Evolutionary conservation across 805 yeast genomes (phyloP), one percentile per base, ranked within the genome.

Genomic region (Metschnikowia baotianmanensis): DNA sequence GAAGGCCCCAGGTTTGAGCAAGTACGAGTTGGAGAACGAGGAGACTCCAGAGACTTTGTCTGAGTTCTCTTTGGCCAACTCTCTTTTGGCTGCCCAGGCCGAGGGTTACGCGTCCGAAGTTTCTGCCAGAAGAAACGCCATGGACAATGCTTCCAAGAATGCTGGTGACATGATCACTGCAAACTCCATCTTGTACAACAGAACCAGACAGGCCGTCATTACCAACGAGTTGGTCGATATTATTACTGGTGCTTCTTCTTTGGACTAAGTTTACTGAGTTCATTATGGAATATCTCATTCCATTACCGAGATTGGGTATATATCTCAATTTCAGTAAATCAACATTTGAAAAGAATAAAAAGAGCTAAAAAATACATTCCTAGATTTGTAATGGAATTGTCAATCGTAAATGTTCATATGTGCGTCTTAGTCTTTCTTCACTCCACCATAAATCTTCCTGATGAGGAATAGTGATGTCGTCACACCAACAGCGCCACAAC

Each of bases 81-180:
- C 88, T 60, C 77, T 91, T 59, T 80, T 84, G 67, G 72, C 90
- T 61, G 97, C 96, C 47, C 78, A 90, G 78, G 91, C 97, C 52
- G 96, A 93, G 67, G 98, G 97, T 71, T 90, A 91, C 71, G 97
- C 98, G 48, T 86, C 98, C 45, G 99, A 91, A 78, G 79, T 90
- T 55, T 84, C 95, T 52, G 96, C 99, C 47, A 90, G 99, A 83
- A 90, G 99, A 82, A 91, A 88, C 67, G 98, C 99, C 57, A 91
- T 91, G 99, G 99, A 91, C 74, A 93, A 93, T 65, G 99, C 99
- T 50, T 89, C 97, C 57, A 91, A 93, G 93, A 91, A 91, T 67
- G 99, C 99, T 51, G 96, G 96, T 74, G 99, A 93, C 61, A 93
- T 93, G 98, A 93, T 93, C 67, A 82, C 79, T 74, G 84, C 80